Evolutionary conservation across 768 basidiomycete species (phyloP).

Genomic region (Crassisporium funariophilum): DNA sequence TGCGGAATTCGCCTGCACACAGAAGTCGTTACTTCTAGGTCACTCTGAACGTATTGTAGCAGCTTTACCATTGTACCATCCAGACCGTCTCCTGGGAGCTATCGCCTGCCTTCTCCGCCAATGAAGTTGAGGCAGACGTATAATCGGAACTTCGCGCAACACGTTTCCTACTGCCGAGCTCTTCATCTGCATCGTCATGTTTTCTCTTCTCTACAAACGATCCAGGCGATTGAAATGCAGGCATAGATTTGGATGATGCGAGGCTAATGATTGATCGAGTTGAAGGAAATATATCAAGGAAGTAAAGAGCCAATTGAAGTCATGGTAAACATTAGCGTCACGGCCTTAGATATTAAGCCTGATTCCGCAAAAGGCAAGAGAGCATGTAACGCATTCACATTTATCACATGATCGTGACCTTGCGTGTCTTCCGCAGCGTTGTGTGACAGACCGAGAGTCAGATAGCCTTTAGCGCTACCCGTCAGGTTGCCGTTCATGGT

Average conservation of each 20-base stretch:
- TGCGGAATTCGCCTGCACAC: slow-evolving; percentile 63
- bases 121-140: too few relatives aligned
- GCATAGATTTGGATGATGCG: slow-evolving; percentile 18
- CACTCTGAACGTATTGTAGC: too few relatives aligned
- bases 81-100: slow-evolving; percentile 38
- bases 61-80: slow-evolving; percentile 76
- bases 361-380: background rate
- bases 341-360: too few relatives aligned
- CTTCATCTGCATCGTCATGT: slow-evolving; percentile 28
- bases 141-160: slow-evolving; percentile 21
- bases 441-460: background rate
- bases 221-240: slow-evolving; percentile 27
- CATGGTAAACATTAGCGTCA: too few relatives aligned
- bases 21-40: background rate
- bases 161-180: slow-evolving; percentile 31
- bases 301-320: too few relatives aligned
- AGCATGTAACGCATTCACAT: background rate
- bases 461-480: background rate
- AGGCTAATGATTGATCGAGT: background rate
- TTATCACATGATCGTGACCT: background rate
- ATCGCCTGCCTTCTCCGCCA: background rate
- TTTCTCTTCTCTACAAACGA: slow-evolving; percentile 38
- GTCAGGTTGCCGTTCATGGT: slow-evolving; percentile 27
- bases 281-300: too few relatives aligned
- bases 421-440: background rate